These are phyloP conservation scores for Suillus cothurnatus DNA, from an alignment of 768 basidiomycete genomes.

Conservation along the genomic window DNA sequence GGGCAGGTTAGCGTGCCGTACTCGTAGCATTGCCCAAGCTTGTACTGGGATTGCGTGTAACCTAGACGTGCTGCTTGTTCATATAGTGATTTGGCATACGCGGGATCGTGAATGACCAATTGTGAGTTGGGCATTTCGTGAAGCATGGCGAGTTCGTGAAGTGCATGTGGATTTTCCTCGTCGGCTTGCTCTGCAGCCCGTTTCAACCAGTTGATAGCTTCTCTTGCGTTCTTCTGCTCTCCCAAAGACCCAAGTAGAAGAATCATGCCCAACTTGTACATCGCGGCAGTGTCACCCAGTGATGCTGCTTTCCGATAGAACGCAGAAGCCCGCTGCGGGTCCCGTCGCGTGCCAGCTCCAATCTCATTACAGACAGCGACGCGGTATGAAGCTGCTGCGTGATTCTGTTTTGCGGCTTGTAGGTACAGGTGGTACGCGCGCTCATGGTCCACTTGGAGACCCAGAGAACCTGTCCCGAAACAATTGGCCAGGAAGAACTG, in stretches of 20 bases:
- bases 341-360: slow-evolving; percentile 91
- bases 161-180: slow-evolving; percentile 95
- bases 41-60: slow-evolving; percentile 92
- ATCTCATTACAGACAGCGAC: slow-evolving; percentile 99
- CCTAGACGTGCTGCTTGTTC: slow-evolving; percentile 92
- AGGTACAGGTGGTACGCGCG: slow-evolving; percentile 96
- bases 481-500: slow-evolving; percentile 99
- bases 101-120: slow-evolving; percentile 77
- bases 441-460: slow-evolving; percentile 97
- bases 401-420: slow-evolving; percentile 97
- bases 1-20: slow-evolving; percentile 88
- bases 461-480: slow-evolving; percentile 92
- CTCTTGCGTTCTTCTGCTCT: slow-evolving; percentile 83
- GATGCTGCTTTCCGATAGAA: slow-evolving; percentile 98
- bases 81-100: slow-evolving; percentile 82
- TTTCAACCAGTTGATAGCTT: slow-evolving; percentile 93
- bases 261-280: slow-evolving; percentile 99
- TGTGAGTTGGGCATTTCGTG: slow-evolving; percentile 71
- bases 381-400: slow-evolving; percentile 92
- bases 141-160: slow-evolving; percentile 91
- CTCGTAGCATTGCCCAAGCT: slow-evolving; percentile 94
- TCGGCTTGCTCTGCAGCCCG: slow-evolving; percentile 97
- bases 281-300: slow-evolving; percentile 94
- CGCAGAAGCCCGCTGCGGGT: slow-evolving; percentile 85
- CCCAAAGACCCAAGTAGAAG: slow-evolving; percentile 82